Percentiles rank a stretch among this genome's conserved stretches.
These are phyloP conservation scores for Pyrenochaeta sp. DNA, from an alignment of 2,329 filamentous ascomycete species.

Conservation along the genomic window DNA sequence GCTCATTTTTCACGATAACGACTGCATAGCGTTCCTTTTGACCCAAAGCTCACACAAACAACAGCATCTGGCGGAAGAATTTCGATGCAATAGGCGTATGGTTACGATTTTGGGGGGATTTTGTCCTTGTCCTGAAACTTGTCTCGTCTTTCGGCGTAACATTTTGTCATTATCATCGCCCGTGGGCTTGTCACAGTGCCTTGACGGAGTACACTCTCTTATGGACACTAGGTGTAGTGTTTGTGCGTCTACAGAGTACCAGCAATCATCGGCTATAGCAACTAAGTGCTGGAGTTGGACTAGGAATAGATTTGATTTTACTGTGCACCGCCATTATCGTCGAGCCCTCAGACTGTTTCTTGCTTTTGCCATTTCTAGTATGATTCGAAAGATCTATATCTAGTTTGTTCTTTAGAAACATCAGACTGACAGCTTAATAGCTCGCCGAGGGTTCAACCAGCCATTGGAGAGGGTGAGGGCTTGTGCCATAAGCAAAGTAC, in stretches of 20 bases:
- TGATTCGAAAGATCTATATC: too few relatives aligned
- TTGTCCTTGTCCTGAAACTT: constrained; percentile 11
- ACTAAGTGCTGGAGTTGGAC: background rate
- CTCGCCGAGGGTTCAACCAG: too few relatives aligned
- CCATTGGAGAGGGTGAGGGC: constrained; percentile 4
- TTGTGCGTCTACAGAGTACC: background rate
- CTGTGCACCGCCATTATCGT: background rate
- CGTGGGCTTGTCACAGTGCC: background rate
- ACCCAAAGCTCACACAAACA: constrained; percentile 24
- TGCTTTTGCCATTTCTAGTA: background rate
- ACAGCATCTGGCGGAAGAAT: constrained; percentile 32
- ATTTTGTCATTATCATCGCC: constrained; percentile 15
- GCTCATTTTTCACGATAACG: constrained; percentile 39
- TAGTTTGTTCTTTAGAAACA: too few relatives aligned
- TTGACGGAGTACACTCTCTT: background rate
- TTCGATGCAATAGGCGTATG: constrained; percentile 23
- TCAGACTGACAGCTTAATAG: too few relatives aligned
- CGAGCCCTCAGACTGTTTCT: background rate
- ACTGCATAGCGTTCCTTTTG: constrained; percentile 49
- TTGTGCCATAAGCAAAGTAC: constrained; percentile 9
- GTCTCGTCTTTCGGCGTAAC: constrained; percentile 25
- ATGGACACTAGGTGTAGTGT: background rate
- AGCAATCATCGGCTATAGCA: too few relatives aligned
- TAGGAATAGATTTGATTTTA: background rate
- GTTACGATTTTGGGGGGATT: constrained; percentile 5